A percentile compares a stretch with the other conserved stretches of the same genome.
Conservation (phyloP, 306 rosid genomes). For the Lathyrus tuberosus region DNA sequence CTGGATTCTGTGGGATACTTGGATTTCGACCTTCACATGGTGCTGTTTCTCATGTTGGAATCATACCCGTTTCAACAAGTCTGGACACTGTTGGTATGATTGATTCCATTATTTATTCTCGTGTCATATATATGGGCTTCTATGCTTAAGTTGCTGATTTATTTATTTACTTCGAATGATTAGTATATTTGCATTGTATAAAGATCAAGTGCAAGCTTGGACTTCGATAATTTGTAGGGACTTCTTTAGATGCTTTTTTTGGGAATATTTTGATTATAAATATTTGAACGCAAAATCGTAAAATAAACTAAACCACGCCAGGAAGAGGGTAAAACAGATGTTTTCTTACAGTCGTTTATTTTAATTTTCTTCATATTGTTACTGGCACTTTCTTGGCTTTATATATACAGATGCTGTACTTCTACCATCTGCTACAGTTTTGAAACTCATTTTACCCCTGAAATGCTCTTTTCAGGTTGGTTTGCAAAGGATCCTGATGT, state of each 20-base stretch:
- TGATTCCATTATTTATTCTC: conserved; percentile 16
- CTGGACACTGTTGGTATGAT: conserved; percentile 89
- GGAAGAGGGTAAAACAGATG: conserved; percentile 4
- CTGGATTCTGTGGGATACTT: conserved; percentile 84
- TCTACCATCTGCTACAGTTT: conserved; percentile 8
- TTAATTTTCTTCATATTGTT: conserved; percentile 1
- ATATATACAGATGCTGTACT: background rate
- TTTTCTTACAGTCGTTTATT: background rate
- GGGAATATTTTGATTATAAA: background rate
- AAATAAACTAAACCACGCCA: background rate
- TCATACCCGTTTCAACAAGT: conserved; percentile 72
- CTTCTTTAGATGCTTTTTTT: background rate
- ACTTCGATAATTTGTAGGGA: background rate
- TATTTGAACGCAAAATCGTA: background rate
- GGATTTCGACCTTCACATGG: conserved; percentile 98
- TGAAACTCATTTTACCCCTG: conserved; percentile 25
- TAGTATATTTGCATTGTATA: conserved; percentile 22
- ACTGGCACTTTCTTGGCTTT: conserved; percentile 1
- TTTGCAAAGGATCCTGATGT: conserved; percentile 84
- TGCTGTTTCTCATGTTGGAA: conserved; percentile 78
- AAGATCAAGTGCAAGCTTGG: conserved; percentile 9
- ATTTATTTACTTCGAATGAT: conserved; percentile 10
- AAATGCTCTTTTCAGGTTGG: conserved; percentile 67
- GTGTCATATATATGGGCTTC: conserved; percentile 16
- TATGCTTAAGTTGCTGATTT: conserved; percentile 17